Evolutionary conservation across 78 protist genomes (phyloP).

Genomic region (Mastigamoeba balamuthi): DNA sequence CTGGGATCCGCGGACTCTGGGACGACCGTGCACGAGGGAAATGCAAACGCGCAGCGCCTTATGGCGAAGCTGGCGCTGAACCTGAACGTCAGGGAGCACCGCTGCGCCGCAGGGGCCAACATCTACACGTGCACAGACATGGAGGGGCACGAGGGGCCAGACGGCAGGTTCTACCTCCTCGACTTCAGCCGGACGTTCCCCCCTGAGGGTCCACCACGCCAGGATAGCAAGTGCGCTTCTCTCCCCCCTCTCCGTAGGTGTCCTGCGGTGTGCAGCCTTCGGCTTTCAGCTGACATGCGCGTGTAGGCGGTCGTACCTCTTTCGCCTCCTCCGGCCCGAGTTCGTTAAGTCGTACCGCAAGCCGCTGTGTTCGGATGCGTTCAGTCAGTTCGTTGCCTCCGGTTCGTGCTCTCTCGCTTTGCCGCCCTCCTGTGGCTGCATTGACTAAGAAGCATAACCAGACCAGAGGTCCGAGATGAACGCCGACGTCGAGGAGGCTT

Average conservation of each 20-base stretch:
- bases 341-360: background rate
- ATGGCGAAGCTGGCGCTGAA: no score
- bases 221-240: background rate
- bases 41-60: no score
- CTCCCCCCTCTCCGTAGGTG: no score
- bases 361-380: background rate
- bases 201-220: background rate
- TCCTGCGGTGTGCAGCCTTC: background rate
- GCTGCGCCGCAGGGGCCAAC: no score
- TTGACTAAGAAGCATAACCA: background rate
- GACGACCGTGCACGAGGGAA: no score
- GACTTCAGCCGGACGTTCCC: slow-evolving; percentile 2
- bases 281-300: background rate
- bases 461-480: background rate
- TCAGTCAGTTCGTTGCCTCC: background rate
- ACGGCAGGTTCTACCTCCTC: background rate
- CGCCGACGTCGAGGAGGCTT: background rate
- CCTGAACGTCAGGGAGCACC: no score
- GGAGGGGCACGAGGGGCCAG: background rate
- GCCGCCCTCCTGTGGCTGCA: background rate
- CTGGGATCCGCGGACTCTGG: no score
- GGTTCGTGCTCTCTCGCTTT: background rate
- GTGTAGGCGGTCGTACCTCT: background rate
- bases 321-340: background rate
- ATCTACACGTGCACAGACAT: background rate